Evolutionary conservation across 768 basidiomycete genomes (phyloP).

Genomic region (Paxillus rubicundulus): DNA sequence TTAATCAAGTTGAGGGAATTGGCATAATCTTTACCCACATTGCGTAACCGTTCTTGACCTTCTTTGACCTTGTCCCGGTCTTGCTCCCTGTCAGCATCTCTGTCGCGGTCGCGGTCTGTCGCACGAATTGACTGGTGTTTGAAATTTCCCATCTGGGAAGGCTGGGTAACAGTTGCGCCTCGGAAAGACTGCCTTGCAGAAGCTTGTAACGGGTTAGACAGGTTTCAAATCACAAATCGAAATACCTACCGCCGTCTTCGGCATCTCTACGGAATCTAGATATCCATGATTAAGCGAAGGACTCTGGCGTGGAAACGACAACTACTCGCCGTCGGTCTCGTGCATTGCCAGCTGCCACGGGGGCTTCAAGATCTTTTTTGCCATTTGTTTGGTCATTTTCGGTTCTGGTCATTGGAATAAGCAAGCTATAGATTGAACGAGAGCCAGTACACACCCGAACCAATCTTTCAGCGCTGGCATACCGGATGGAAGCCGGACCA

Average conservation of each 20-base stretch:
- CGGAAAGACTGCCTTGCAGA: slow-evolving; percentile 67
- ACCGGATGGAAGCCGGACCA: slow-evolving; percentile 64
- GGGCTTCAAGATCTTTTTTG: slow-evolving; percentile 61
- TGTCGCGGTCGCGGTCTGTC: slow-evolving; percentile 51
- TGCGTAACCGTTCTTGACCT: slow-evolving; percentile 74
- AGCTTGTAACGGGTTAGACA: slow-evolving; percentile 37
- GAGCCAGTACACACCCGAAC: slow-evolving; percentile 68
- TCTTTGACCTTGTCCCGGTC: slow-evolving; percentile 70
- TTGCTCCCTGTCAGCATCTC: slow-evolving; percentile 45
- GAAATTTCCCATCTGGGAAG: slow-evolving; percentile 92
- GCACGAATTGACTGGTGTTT: slow-evolving; percentile 81
- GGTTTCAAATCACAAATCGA: slow-evolving; percentile 2
- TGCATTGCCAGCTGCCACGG: slow-evolving; percentile 47
- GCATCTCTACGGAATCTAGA: slow-evolving; percentile 70
- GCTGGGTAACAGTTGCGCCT: slow-evolving; percentile 61
- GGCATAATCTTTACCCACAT: slow-evolving; percentile 39
- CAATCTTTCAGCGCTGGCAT: slow-evolving; percentile 85
- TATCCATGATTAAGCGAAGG: slow-evolving; percentile 9
- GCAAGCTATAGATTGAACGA: slow-evolving; percentile 14
- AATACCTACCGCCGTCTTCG: slow-evolving; percentile 64
- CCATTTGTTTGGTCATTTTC: slow-evolving; percentile 45
- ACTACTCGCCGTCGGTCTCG: slow-evolving; percentile 65
- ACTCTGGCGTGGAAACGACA: neutral
- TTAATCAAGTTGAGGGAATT: slow-evolving; percentile 1
- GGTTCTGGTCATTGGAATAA: slow-evolving; percentile 34